Evolutionary conservation across 768 basidiomycete species (phyloP), one percentile per base, ranked within the genome.

Genomic region (Collybia sordida): DNA sequence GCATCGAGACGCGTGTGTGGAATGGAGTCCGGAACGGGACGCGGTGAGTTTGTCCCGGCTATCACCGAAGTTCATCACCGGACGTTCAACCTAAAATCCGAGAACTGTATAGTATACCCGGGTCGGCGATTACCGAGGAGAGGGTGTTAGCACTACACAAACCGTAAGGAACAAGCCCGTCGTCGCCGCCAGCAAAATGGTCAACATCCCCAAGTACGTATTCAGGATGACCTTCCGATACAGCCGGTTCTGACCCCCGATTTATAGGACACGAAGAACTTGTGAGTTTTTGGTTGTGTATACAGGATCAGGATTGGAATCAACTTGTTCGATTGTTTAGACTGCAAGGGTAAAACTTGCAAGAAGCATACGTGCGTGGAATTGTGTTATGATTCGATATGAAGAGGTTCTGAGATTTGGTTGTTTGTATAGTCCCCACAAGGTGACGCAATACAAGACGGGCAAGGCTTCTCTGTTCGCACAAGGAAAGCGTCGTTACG

Each of bases 371-470:
- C 93, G 90, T 93, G 77, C 49, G 90, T 75, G 34, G 42, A n/a
- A 6, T 39, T 38, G 17, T 45, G 23, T 15, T 28, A 27, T 1
- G 15, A 34, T 14, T 36, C 41, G 15, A 14, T 18, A 19, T 46
- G 18, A 36, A 1, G 14, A 15, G 9, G 40, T 9, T 11, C 31
- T 31, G 9, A 31, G 31, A 31, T 31, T 31, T 31, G 31, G 4
- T 31, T 31, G 4, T 31, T 31, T 15, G 14, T 62, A 42, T 66
- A 94, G 92, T 56, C 95, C 95, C 51, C 96, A 98, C 79, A 99
- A 99, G 75, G 96, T 99, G 65, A 98, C 96, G 52, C 96, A 99
- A 72, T 99, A 98, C 85, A 99, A 99, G 88, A 97, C 93, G 83
- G 97, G 97, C 70, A 98, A 99, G 78, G 96, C 93, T 69, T 98